Base-by-base conservation (phyloP, 116 monocot genomes). In the Posidonia oceanica region DNA sequence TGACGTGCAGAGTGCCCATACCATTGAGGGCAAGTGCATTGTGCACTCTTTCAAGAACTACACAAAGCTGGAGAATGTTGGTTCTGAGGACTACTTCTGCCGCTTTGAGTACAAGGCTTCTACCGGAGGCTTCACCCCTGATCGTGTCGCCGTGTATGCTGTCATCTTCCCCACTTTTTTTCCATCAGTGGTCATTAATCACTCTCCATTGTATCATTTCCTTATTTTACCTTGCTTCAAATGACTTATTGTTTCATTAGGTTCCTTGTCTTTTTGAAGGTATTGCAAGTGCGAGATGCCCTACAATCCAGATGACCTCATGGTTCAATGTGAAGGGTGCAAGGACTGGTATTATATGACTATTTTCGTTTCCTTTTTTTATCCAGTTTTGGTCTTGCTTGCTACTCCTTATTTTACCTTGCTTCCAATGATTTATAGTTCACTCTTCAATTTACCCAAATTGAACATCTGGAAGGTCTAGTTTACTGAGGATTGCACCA, bases 221-320 rank as follows among this genome's bases (percentile, higher is more conserved):
- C 39, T 7, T 7, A 5, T 39, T 63, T 54, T 22, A 52, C 18
- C 23, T 16, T 66, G 13, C 39, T 13, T 64, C 1, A 37, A 36
- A 15, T 8, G 44, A 12, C 18, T 18, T 5, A 15, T 23, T 54
- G 0, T 56, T 62, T 62, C 6, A 36, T 62, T 55, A n/a, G 3
- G 52, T 23, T 37, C 37, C 36, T 72, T 23, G 16, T n/a, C 1
- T 68, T 8, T 11, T 64, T 69, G 60, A 60, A 83, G 83, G 75
- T 83, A 83, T 72, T 83, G 83, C 83, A 83, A 78, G 53, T 83
- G 83, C 39, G 83, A 83, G 78, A 83, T 78, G 83, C 83, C 83
- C 1, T 83, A 83, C 59, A 83, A 83, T 37, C 83, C 82, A 8
- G 82, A 83, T 72, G 82, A 83, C 52, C 82, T 83, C 67, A 83